Conservation (phyloP, 139 green algal genomes). For the Astrephomene gubernaculifera region DNA sequence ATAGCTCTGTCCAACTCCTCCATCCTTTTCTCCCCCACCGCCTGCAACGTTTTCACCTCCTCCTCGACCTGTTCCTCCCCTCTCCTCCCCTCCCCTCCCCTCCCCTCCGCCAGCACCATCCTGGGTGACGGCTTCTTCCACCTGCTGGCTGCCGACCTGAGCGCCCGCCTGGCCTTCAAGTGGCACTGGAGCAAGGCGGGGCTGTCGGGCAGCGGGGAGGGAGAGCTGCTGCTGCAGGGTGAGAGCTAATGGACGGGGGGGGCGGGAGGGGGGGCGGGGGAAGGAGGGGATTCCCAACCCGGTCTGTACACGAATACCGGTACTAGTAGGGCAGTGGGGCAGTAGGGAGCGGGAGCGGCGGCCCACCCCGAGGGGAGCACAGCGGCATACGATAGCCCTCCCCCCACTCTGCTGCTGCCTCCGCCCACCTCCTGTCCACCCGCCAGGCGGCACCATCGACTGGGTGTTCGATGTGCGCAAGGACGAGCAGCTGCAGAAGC, state of each 20-base stretch:
- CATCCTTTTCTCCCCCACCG: no score
- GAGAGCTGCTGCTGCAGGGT: conserved; percentile 51
- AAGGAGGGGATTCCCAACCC: background rate
- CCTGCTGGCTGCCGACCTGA: conserved; percentile 36
- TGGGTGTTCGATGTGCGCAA: conserved; percentile 47
- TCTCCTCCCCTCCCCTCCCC: background rate
- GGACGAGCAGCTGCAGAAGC: conserved; percentile 44
- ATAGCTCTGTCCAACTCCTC: no score
- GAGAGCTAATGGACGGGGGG: background rate
- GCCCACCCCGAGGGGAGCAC: no score
- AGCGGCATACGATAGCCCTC: no score
- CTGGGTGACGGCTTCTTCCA: conserved; percentile 45
- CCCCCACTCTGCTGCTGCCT: no score
- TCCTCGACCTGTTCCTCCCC: no score
- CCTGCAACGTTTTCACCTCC: no score
- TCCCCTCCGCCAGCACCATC: conserved; percentile 7
- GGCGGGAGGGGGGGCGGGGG: background rate
- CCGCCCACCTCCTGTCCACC: background rate
- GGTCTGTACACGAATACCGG: background rate
- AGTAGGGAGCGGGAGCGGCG: no score
- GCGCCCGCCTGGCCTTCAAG: conserved; percentile 44
- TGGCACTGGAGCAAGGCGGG: conserved; percentile 59
- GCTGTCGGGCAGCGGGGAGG: conserved; percentile 50
- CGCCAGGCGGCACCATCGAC: conserved; percentile 53
- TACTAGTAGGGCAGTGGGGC: no score